Percentiles rank a stretch among this genome's conserved stretches.
phyloP scores from a whole-genome alignment of 371 early-diverging fungal genomes.

The Cokeromyces recurvatus region DNA sequence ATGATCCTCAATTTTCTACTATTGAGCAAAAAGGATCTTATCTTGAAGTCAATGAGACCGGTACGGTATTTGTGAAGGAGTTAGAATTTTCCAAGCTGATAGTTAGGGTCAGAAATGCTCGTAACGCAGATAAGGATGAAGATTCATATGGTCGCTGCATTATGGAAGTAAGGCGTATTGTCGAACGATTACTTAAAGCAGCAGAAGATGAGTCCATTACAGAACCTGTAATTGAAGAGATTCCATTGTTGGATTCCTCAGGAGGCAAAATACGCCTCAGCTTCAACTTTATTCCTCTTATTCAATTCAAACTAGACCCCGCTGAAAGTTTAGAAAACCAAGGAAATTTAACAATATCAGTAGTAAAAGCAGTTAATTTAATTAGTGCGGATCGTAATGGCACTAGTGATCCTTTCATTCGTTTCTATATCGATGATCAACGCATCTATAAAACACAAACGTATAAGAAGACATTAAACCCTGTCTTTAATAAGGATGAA shows the following conservation, averaged over 20 bases:
- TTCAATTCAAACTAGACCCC: constrained; percentile 41
- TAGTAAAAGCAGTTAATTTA: constrained; percentile 39
- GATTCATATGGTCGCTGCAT: constrained; percentile 15
- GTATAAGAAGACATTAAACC: constrained; percentile 77
- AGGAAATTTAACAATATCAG: constrained; percentile 42
- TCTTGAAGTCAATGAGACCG: constrained; percentile 38
- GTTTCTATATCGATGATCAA: constrained; percentile 66
- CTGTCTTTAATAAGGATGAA: constrained; percentile 71
- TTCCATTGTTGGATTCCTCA: constrained; percentile 20
- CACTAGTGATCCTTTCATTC: constrained; percentile 81
- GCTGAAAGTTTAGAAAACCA: constrained; percentile 47
- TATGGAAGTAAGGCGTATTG: constrained; percentile 25
- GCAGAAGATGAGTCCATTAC: constrained; percentile 12
- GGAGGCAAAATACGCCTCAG: constrained; percentile 31
- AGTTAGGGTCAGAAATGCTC: constrained; percentile 28
- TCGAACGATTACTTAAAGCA: constrained; percentile 11
- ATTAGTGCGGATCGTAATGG: constrained; percentile 55
- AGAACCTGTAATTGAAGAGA: constrained; percentile 19
- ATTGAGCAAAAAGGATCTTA: constrained; percentile 32
- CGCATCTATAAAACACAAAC: constrained; percentile 78
- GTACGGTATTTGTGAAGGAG: constrained; percentile 45
- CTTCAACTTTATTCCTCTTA: constrained; percentile 36
- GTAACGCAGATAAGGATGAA: constrained; percentile 38
- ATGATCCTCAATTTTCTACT: constrained; percentile 39
- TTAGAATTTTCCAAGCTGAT: constrained; percentile 42